Base-by-base conservation (phyloP, 2,329 filamentous ascomycete genomes). In the Epichloe scottii region DNA sequence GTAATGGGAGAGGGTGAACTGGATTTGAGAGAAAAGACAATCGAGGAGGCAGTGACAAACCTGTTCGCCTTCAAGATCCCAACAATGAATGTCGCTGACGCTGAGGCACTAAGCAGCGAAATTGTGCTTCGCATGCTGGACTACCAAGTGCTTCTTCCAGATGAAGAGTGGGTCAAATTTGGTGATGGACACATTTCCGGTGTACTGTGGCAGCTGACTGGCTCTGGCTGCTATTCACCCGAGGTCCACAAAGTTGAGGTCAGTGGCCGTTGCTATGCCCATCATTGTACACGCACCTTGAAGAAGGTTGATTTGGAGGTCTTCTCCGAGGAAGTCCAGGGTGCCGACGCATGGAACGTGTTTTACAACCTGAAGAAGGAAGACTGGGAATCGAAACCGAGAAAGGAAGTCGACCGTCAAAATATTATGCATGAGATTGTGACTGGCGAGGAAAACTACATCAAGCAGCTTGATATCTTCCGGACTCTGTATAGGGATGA, bases 161-260 rank as follows among this genome's bases (percentile, higher is more conserved):
- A 96, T 35, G 93, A 98, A 66, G 94, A 98, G 70, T 98, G 94
- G 93, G 85, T 98, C 57, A 96, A 94, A 63, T 90, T 97, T 63
- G 86, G 88, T 6, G 74, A 78, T 1, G 88, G 85, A 6, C 79
- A 78, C 23, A 81, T 97, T 61, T 90, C 87, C 21, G 94, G 93
- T 51, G 90, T 98, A 4, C 72, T 98, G 43, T 96, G 87, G 76
- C 94, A 98, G 65, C 73, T 98, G 46, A 95, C 90, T 3, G 89
- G 90, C 6, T 81, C 81, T 21, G 93, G 93, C 14, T 98, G 93
- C 64, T 98, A 98, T 66, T 83, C 91, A 4, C 80, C 88, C 1
- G 87, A 84, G 60, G 67, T 97, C 8, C 93, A 98, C 64, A 77
- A 87, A 51, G 68, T 75, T 42, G 78, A 83, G 53, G 78, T 81